Evolutionary conservation across 805 yeast species (phyloP).

Genomic region (Zygosaccharomyces bisporus): DNA sequence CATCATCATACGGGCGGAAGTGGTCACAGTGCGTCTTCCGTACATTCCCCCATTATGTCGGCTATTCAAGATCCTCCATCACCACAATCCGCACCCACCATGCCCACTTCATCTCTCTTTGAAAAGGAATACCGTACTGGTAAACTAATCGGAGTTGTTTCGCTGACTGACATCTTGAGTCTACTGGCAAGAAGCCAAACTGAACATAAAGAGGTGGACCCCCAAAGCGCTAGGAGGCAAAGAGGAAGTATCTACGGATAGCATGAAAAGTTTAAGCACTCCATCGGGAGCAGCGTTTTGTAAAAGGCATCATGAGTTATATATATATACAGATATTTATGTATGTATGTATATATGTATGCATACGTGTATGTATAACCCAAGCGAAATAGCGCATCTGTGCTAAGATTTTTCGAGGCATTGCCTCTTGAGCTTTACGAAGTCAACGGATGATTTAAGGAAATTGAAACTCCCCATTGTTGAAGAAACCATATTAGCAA

Average conservation of each 20-base stretch:
- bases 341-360: neutral
- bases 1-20: constrained; percentile 24
- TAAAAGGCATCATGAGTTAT: neutral
- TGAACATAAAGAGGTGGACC: constrained; percentile 76
- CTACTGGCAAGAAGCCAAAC: constrained; percentile 58
- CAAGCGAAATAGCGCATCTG: neutral
- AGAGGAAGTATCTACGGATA: constrained; percentile 52
- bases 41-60: constrained; percentile 27
- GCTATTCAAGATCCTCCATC: constrained; percentile 25
- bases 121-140: constrained; percentile 62
- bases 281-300: neutral
- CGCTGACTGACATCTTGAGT: constrained; percentile 85
- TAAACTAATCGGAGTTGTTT: constrained; percentile 83
- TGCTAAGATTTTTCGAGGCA: too few species aligned
- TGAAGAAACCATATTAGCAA: too few species aligned
- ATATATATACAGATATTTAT: neutral
- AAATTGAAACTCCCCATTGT: too few species aligned
- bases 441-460: too few species aligned
- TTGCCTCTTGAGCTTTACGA: too few species aligned
- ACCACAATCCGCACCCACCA: constrained; percentile 17
- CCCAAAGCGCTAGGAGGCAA: constrained; percentile 81
- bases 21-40: constrained; percentile 2
- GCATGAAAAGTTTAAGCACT: neutral
- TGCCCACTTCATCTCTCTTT: constrained; percentile 28
- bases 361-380: neutral